phyloP scores from a whole-genome alignment of 352 stramenopile genomes.

The Phytophthora sojae region DNA sequence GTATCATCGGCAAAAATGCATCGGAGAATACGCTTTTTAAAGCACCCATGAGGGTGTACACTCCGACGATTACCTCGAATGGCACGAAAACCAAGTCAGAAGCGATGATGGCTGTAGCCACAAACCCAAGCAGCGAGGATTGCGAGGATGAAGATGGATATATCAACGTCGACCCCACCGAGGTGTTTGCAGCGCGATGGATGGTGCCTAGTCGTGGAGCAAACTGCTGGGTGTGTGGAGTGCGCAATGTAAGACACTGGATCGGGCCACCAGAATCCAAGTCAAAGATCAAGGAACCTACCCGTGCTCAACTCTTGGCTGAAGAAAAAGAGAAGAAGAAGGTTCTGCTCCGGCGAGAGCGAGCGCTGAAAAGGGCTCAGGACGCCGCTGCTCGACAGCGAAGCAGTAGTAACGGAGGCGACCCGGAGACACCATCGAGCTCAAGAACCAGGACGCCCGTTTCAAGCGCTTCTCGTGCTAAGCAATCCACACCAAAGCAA shows the following conservation, averaged over 20 bases:
- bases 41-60: conserved; percentile 79
- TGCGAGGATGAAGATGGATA: conserved; percentile 62
- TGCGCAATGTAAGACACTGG: conserved; percentile 80
- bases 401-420: conserved; percentile 3
- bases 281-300: conserved; percentile 24
- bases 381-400: conserved; percentile 10
- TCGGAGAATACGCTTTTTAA: conserved; percentile 74
- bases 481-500: conserved; percentile 10
- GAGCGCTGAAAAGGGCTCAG: conserved; percentile 22
- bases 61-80: conserved; percentile 31
- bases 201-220: conserved; percentile 65
- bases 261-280: conserved; percentile 48
- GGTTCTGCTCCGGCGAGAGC: conserved; percentile 21
- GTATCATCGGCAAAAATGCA: conserved; percentile 75
- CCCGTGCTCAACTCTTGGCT: conserved; percentile 10
- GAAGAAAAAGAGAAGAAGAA: conserved; percentile 31
- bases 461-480: conserved; percentile 16
- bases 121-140: conserved; percentile 71
- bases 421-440: conserved; percentile 16
- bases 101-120: conserved; percentile 76
- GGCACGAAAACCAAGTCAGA: conserved; percentile 30
- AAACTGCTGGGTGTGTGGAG: conserved; percentile 82
- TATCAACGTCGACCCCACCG: conserved; percentile 77
- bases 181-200: conserved; percentile 72
- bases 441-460: conserved; percentile 18